Evolutionary conservation across 1,284 basidiomycete genomes (phyloP).

Genomic region (Ganoderma lingzhi): DNA sequence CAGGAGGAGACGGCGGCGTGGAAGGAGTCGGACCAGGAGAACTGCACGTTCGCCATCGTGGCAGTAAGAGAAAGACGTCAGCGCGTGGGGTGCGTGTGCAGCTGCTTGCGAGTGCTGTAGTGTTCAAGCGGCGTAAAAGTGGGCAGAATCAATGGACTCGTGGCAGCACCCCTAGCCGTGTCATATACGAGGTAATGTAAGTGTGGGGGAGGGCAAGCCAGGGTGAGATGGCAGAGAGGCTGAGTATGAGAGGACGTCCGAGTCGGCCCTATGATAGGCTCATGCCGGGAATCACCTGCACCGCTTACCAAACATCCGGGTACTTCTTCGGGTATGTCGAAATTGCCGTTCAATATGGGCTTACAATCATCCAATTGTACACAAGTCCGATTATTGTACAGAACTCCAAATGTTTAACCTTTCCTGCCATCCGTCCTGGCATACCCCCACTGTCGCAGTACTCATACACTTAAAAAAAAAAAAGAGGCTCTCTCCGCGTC

Average conservation of each 20-base stretch:
- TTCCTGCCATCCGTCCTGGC: too few species aligned
- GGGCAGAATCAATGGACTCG: neutral
- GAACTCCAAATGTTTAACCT: too few species aligned
- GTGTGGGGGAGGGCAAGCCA: neutral
- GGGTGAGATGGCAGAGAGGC: neutral
- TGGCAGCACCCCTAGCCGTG: neutral
- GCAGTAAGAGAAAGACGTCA: neutral
- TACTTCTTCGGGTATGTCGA: neutral
- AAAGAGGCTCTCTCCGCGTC: too few species aligned
- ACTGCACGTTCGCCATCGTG: constrained; percentile 38
- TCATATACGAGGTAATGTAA: neutral
- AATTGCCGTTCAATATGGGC: neutral
- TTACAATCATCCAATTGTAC: neutral
- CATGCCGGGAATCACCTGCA: neutral
- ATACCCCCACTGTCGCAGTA: too few species aligned
- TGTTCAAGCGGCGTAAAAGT: neutral
- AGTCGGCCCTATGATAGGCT: neutral
- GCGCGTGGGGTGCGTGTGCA: neutral
- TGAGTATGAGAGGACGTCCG: neutral
- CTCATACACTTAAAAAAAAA: too few species aligned
- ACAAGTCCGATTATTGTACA: too few species aligned
- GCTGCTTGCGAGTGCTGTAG: neutral
- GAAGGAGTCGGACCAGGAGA: constrained; percentile 69
- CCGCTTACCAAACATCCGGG: neutral
- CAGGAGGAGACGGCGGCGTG: constrained; percentile 65